phyloP scores from a whole-genome alignment of 108 stramenopile species.

The Fragilariopsis cylindrus region DNA sequence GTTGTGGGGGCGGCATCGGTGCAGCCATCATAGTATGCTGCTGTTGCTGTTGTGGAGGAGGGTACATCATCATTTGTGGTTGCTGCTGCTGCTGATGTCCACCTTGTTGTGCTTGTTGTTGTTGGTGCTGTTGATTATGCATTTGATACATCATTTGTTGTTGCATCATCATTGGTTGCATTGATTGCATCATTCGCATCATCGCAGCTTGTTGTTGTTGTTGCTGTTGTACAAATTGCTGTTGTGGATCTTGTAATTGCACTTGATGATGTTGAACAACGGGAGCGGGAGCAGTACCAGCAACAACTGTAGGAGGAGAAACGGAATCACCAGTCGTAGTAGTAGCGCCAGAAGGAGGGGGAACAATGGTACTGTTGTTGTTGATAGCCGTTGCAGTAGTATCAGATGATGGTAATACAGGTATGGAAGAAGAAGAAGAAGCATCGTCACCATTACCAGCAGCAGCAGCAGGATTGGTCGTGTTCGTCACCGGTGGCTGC shows the following conservation, averaged over 20 bases:
- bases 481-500: neutral
- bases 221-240: constrained; percentile 1
- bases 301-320: constrained; percentile 11
- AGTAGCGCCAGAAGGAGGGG: neutral
- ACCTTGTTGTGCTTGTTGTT: too few species aligned
- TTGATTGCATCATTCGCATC: constrained; percentile 15
- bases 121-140: too few species aligned
- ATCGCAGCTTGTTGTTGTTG: neutral
- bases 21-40: too few species aligned
- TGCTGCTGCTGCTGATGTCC: too few species aligned
- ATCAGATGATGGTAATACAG: neutral
- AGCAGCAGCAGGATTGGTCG: neutral
- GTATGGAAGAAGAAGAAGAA: neutral
- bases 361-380: constrained; percentile 13
- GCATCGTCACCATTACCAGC: neutral
- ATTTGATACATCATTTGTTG: too few species aligned
- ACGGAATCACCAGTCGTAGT: neutral
- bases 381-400: neutral
- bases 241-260: constrained; percentile 19
- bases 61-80: too few species aligned
- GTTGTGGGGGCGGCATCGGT: too few species aligned
- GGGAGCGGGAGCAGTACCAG: constrained; percentile 6
- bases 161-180: constrained; percentile 18
- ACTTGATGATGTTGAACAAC: constrained; percentile 19
- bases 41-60: too few species aligned